Evolutionary conservation across 805 yeast species (phyloP), one percentile per base, ranked within the genome.

Genomic region (Yarrowia sp.): DNA sequence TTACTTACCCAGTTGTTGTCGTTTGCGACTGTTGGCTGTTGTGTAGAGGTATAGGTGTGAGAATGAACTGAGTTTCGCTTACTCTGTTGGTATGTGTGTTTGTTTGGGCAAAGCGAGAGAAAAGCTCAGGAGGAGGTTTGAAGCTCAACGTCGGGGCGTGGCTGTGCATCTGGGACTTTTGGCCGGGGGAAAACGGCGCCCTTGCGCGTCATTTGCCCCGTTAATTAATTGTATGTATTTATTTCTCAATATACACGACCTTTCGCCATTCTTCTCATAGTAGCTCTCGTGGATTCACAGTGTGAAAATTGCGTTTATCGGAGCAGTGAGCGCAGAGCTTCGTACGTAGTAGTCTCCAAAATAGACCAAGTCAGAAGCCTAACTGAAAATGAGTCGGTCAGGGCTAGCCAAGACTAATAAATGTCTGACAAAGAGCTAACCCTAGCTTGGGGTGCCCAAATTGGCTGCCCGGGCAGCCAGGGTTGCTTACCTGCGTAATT

Each of bases 251-350:
- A 7, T 33, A 14, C 28, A 19, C 24, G 24, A 4, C 16, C 12
- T 10, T 4, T 8, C 24, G 1, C 11, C n/a, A 24, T 12, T 22
- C n/a, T 49, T 9, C 17, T 22, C 56, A 17, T 2, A 17, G 40
- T 21, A 8, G 17, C 32, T 12, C 28, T 11, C 16, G n/a, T 22
- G 9, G 33, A 22, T 28, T 22, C 41, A 51, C 58, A 30, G 58
- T 51, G 58, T 51, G 58, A 51, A 51, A 51, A 51, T 51, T 51
- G 58, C 58, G 32, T 51, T 51, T 51, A 51, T 51, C 58, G 58
- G 58, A 51, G 41, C 58, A 49, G 56, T 32, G 22, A 22, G 40
- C 24, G 38, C 54, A 48, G 54, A 49, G 24, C 56, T n/a, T n/a
- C n/a, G n/a, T 49, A 49, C 40, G 41, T 22, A 51, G 41, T 41